Base-by-base conservation (phyloP, 495 filamentous ascomycete species). In the Podospora didyma region DNA sequence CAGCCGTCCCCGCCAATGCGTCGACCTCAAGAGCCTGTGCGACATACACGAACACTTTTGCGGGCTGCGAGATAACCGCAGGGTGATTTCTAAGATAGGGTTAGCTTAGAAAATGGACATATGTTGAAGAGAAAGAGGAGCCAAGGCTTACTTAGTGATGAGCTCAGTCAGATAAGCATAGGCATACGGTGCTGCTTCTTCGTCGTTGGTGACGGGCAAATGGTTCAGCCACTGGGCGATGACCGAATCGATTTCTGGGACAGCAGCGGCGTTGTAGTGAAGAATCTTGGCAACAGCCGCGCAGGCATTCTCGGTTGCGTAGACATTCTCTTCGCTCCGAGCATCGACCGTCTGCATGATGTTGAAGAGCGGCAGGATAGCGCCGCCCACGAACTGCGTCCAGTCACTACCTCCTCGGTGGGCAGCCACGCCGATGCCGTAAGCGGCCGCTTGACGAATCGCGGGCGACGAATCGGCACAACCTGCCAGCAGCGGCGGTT, bases 211-310 rank as follows among this genome's bases (percentile, higher is more conserved):
- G 45, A 99, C 86, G 1, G 95, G 95, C 23, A 99, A 75, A 1
- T 90, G 96, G 21, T 89, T 84, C 23, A 99, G 75, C 95, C 95
- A 99, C 68, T 84, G 85, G 31, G 72, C 69, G 24, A 89, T 83
- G 28, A 97, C 77, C 26, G 88, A 79, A 63, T 91, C 85, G 20
- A 84, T 73, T 65, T 91, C 86, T 41, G 72, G 73, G 20, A 98
- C 83, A 70, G 88, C 89, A 56, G 77, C 78, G 2, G 81, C 67
- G 72, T 96, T 96, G 77, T 82, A 96, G 63, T 94, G 91, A 59
- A 99, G 74, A 46, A 97, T 89, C 82, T 97, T 97, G 24, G 95
- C 94, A 68, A 99, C 95, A 66, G 89, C 90, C 31, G 95, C 93
- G 58, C 91, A 96, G 6, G 95, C 94, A 69, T 99, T 99, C 73